phyloP scores from a whole-genome alignment of 2,329 filamentous ascomycete genomes.

The Cercospora sp. region DNA sequence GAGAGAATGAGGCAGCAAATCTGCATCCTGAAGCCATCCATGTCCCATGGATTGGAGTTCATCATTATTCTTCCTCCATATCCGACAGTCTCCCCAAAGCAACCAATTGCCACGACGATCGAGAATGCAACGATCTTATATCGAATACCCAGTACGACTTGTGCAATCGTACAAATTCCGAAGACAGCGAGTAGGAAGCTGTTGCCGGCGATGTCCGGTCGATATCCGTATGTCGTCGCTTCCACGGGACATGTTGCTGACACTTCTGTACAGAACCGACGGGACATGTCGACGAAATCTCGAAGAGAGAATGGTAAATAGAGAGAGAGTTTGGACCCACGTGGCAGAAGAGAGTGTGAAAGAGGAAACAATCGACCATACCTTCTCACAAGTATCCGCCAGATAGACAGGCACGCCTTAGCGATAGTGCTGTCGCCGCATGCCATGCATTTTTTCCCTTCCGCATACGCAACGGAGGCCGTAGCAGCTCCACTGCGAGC shows the following conservation, averaged over 20 bases:
- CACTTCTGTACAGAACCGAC: conserved; percentile 32
- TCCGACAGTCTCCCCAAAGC: conserved; percentile 45
- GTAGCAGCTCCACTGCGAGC: background rate
- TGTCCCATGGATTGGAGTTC: conserved; percentile 45
- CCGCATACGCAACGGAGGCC: background rate
- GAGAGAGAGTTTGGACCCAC: background rate
- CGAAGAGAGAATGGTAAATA: background rate
- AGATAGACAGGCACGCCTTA: background rate
- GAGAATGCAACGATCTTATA: conserved; percentile 45
- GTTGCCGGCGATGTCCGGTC: conserved; percentile 42
- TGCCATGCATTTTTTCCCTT: background rate
- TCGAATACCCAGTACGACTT: conserved; percentile 38
- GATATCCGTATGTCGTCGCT: conserved; percentile 44
- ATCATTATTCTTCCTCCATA: conserved; percentile 47
- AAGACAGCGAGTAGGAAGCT: conserved; percentile 43
- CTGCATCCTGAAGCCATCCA: conserved; percentile 45
- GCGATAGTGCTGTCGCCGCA: background rate
- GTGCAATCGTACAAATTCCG: conserved; percentile 38
- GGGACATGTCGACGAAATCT: background rate
- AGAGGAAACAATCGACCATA: background rate
- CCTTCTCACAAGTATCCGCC: background rate
- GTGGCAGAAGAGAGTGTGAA: background rate
- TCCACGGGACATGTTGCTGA: conserved; percentile 39
- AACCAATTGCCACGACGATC: conserved; percentile 43
- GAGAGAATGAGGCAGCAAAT: conserved; percentile 47